These are phyloP conservation scores for Ceratocystiopsis sp. DNA, from an alignment of 2,329 filamentous ascomycete genomes.

Conservation along the genomic window DNA sequence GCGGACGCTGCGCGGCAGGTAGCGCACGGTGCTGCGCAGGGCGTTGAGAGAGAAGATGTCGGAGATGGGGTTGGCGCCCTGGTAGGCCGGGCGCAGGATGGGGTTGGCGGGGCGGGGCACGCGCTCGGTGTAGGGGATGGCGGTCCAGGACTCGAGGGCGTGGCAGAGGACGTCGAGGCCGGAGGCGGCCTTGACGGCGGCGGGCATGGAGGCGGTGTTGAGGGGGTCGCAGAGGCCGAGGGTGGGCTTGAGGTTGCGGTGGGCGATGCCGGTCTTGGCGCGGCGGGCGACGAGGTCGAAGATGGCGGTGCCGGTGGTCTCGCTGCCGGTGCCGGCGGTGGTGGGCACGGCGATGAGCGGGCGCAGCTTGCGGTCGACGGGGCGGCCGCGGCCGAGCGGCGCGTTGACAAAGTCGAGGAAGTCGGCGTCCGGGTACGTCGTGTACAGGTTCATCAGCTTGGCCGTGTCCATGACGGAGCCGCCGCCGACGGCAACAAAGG, in stretches of 20 bases:
- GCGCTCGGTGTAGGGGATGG: conserved; percentile 83
- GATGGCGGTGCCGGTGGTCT: conserved; percentile 95
- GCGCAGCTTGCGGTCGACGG: conserved; percentile 52
- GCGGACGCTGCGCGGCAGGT: conserved; percentile 70
- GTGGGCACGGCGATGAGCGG: conserved; percentile 74
- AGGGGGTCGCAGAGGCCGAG: conserved; percentile 73
- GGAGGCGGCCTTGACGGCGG: conserved; percentile 78
- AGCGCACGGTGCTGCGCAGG: conserved; percentile 70
- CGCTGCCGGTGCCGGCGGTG: conserved; percentile 73
- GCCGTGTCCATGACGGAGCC: conserved; percentile 96
- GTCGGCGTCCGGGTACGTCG: conserved; percentile 74
- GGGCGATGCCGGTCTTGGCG: conserved; percentile 90
- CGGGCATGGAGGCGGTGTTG: conserved; percentile 92
- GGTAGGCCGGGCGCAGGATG: conserved; percentile 80
- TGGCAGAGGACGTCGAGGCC: conserved; percentile 94
- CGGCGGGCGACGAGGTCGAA: conserved; percentile 83
- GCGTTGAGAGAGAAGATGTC: conserved; percentile 92
- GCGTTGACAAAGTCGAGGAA: conserved; percentile 98
- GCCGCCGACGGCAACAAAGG: conserved; percentile 79
- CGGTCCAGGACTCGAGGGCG: conserved; percentile 90
- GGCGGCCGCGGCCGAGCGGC: conserved; percentile 68
- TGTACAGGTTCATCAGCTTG: conserved; percentile 97
- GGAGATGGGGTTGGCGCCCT: conserved; percentile 92
- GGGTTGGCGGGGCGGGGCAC: conserved; percentile 74
- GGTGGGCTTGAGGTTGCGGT: conserved; percentile 88